Evolutionary conservation across 371 early-diverging fungal genomes (phyloP).

Genomic region (Rhizomucor pusillus): DNA sequence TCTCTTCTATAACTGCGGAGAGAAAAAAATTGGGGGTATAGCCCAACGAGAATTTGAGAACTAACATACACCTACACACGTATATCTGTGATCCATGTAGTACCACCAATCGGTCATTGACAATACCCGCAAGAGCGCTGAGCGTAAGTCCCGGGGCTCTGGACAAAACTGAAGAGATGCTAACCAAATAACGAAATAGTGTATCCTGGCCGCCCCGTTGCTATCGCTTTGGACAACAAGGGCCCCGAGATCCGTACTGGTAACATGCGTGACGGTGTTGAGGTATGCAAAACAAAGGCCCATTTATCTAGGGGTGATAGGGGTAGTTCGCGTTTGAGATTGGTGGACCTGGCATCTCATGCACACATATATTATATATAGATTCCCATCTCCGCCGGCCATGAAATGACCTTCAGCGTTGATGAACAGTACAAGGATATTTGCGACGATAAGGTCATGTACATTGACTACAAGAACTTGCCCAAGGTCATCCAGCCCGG

Average conservation of each 20-base stretch:
- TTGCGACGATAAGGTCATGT: slow-evolving; percentile 75
- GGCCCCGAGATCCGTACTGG: slow-evolving; percentile 88
- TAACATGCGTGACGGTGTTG: slow-evolving; percentile 60
- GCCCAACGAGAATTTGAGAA: neutral
- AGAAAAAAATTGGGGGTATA: slow-evolving; percentile 1
- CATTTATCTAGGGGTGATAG: too few relatives aligned
- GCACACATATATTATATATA: slow-evolving; percentile 29
- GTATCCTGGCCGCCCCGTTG: slow-evolving; percentile 65
- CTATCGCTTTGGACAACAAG: slow-evolving; percentile 86
- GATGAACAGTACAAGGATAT: slow-evolving; percentile 62
- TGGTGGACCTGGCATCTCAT: neutral
- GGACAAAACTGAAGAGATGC: neutral
- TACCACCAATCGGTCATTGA: slow-evolving; percentile 85
- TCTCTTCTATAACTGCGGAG: slow-evolving; percentile 3
- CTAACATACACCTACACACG: neutral
- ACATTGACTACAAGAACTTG: slow-evolving; percentile 87
- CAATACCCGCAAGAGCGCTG: slow-evolving; percentile 66
- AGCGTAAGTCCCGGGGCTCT: slow-evolving; percentile 24
- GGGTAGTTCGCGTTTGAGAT: too few relatives aligned
- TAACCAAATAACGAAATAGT: slow-evolving; percentile 11
- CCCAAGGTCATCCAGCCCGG: slow-evolving; percentile 79
- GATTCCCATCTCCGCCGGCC: slow-evolving; percentile 66
- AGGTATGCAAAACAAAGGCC: slow-evolving; percentile 30
- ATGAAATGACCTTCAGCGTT: slow-evolving; percentile 85
- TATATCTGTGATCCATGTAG: slow-evolving; percentile 12